Evolutionary conservation across 2,329 filamentous ascomycete species (phyloP).

Genomic region (Bipolaris victoriae): DNA sequence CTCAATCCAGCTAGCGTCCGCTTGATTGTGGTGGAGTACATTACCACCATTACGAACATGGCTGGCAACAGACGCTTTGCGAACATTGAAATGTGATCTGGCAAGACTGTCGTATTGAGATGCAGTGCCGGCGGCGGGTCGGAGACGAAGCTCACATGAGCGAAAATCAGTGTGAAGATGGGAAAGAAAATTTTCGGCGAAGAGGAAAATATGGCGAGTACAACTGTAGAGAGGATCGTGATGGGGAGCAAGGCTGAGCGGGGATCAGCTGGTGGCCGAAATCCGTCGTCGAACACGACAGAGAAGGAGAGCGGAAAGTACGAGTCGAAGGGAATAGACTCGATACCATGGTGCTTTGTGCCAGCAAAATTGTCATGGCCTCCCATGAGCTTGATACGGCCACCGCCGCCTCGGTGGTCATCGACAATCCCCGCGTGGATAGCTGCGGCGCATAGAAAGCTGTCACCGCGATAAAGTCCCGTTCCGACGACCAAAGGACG

Average conservation of each 20-base stretch:
- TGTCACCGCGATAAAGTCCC: slow-evolving; percentile 84
- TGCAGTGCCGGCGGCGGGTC: slow-evolving; percentile 75
- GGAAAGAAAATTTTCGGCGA: slow-evolving; percentile 81
- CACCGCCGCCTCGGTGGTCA: slow-evolving; percentile 75
- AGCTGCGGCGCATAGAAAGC: slow-evolving; percentile 84
- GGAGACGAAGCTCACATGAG: slow-evolving; percentile 84
- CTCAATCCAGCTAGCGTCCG: slow-evolving; percentile 74
- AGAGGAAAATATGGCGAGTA: slow-evolving; percentile 78
- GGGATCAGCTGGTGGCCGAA: slow-evolving; percentile 70
- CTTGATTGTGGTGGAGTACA: slow-evolving; percentile 81
- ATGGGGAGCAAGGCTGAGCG: slow-evolving; percentile 81
- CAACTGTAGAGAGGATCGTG: slow-evolving; percentile 74
- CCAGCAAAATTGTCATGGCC: slow-evolving; percentile 66
- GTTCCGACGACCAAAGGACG: slow-evolving; percentile 62
- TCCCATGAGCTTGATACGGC: slow-evolving; percentile 76
- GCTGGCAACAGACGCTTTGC: slow-evolving; percentile 84
- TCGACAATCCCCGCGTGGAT: slow-evolving; percentile 80
- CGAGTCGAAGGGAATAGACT: slow-evolving; percentile 78
- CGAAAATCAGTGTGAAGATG: slow-evolving; percentile 80
- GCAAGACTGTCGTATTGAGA: slow-evolving; percentile 53
- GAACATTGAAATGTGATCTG: slow-evolving; percentile 61
- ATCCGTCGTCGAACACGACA: slow-evolving; percentile 69
- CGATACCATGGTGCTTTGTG: slow-evolving; percentile 72
- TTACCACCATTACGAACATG: slow-evolving; percentile 81
- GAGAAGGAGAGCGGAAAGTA: slow-evolving; percentile 86